A percentile compares a stretch with the other conserved stretches of the same genome.
Evolutionary conservation across 176 grass and related monocot genomes (phyloP).

Genomic region (Carex scoparia): DNA sequence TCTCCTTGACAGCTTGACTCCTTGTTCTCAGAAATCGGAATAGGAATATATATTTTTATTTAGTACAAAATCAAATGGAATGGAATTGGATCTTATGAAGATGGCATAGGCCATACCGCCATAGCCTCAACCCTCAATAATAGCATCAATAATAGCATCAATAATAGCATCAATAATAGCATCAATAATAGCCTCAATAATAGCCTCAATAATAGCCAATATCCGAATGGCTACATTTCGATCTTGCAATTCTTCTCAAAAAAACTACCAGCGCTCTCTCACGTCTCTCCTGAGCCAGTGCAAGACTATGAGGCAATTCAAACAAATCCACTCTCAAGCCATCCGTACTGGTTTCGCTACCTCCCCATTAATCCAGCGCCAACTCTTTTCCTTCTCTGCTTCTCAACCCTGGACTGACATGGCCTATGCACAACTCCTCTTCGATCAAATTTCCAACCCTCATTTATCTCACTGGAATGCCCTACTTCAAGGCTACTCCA

Average conservation of each 20-base stretch:
- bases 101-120: too few species aligned
- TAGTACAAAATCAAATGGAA: too few species aligned
- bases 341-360: conserved; percentile 28
- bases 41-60: too few species aligned
- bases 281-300: conserved; percentile 23
- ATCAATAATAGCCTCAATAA: too few species aligned
- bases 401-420: conserved; percentile 10
- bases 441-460: conserved; percentile 48
- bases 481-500: conserved; percentile 1
- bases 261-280: neutral
- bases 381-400: conserved; percentile 33
- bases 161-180: too few species aligned
- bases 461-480: conserved; percentile 17
- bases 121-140: too few species aligned
- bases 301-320: conserved; percentile 42
- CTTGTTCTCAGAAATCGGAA: too few species aligned
- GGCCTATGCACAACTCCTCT: conserved; percentile 31
- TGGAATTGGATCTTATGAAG: too few species aligned
- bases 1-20: too few species aligned
- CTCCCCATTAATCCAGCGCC: neutral
- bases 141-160: too few species aligned
- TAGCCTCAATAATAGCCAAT: too few species aligned
- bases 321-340: conserved; percentile 34
- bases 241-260: neutral
- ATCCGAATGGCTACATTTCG: neutral